phyloP scores from a whole-genome alignment of 31 red algal genomes.

The Porphyra umbilicalis region DNA sequence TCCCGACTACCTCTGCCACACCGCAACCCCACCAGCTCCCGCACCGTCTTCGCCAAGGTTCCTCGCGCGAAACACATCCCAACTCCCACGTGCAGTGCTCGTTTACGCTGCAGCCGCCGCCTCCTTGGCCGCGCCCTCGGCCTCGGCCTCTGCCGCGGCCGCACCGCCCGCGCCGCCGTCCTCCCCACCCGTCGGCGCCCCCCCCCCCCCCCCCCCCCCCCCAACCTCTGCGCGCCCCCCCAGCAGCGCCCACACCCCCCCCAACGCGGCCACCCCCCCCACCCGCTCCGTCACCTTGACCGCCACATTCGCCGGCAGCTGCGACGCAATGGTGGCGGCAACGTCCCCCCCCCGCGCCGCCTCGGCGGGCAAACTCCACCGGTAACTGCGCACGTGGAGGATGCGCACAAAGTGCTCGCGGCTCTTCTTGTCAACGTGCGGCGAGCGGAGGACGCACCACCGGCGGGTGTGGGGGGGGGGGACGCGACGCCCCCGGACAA shows the following conservation, averaged over 20 bases:
- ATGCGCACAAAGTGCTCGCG: conserved; percentile 69
- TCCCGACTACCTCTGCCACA: too few relatives aligned
- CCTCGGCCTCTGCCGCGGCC: too few relatives aligned
- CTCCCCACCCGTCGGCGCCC: too few relatives aligned
- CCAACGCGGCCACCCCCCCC: conserved; percentile 35
- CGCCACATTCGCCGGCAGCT: conserved; percentile 48
- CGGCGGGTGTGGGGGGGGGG: conserved; percentile 42
- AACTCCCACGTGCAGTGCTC: too few relatives aligned
- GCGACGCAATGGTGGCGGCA: conserved; percentile 13
- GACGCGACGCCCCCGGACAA: conserved; percentile 24
- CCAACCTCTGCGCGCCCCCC: not conserved
- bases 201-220: not conserved
- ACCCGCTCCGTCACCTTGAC: conserved; percentile 29
- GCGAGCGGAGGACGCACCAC: conserved; percentile 68
- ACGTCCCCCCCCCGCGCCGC: conserved; percentile 24
- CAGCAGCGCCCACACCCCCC: conserved; percentile 20
- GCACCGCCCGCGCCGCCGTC: too few relatives aligned
- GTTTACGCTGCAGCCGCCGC: too few relatives aligned
- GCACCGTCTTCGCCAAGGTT: too few relatives aligned
- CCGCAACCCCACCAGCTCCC: too few relatives aligned
- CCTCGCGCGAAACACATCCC: too few relatives aligned
- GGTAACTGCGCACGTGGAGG: conserved; percentile 28
- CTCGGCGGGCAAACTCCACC: conserved; percentile 39
- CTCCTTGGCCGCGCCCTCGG: too few relatives aligned
- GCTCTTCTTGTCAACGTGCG: conserved; percentile 69